Conservation (phyloP, 106 monocot genomes). For the Dioscorea zingiberensis region DNA sequence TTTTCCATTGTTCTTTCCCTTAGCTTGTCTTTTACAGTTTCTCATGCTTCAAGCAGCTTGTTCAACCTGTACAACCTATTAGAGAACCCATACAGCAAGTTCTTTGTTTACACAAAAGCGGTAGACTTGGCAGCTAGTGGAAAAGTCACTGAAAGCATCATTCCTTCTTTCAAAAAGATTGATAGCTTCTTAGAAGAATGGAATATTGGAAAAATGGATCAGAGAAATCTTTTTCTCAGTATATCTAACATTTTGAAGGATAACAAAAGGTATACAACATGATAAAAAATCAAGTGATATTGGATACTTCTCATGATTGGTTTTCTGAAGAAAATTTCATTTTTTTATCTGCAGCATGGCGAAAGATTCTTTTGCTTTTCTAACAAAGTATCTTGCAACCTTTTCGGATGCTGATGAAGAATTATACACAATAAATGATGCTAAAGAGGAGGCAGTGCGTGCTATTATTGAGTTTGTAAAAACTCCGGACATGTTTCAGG, state of each 20-base stretch:
- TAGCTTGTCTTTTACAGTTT: slow-evolving; percentile 4
- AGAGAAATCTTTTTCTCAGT: slow-evolving; percentile 69
- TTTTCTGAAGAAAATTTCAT: slow-evolving; percentile 6
- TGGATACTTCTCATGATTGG: neutral
- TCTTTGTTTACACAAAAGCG: slow-evolving; percentile 75
- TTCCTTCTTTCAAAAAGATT: slow-evolving; percentile 84
- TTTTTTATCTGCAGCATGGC: slow-evolving; percentile 35
- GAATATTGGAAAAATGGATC: slow-evolving; percentile 66
- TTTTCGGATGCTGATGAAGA: slow-evolving; percentile 62
- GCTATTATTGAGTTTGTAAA: slow-evolving; percentile 92
- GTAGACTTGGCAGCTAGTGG: slow-evolving; percentile 63
- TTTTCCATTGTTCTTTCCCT: neutral
- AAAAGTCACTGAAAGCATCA: slow-evolving; percentile 68
- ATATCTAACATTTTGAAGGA: slow-evolving; percentile 87
- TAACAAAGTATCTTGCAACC: slow-evolving; percentile 82
- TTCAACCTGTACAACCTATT: slow-evolving; percentile 93
- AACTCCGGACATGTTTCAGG: slow-evolving; percentile 78
- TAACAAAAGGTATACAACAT: slow-evolving; percentile 53
- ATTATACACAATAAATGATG: slow-evolving; percentile 37
- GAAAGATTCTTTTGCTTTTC: slow-evolving; percentile 67
- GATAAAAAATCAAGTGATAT: neutral
- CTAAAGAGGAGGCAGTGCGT: slow-evolving; percentile 80
- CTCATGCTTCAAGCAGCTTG: slow-evolving; percentile 43
- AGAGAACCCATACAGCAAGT: slow-evolving; percentile 67
- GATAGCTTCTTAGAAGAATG: slow-evolving; percentile 79